These are phyloP conservation scores for Amphichorda felina DNA, from an alignment of 2,329 filamentous ascomycete species.

Conservation along the genomic window DNA sequence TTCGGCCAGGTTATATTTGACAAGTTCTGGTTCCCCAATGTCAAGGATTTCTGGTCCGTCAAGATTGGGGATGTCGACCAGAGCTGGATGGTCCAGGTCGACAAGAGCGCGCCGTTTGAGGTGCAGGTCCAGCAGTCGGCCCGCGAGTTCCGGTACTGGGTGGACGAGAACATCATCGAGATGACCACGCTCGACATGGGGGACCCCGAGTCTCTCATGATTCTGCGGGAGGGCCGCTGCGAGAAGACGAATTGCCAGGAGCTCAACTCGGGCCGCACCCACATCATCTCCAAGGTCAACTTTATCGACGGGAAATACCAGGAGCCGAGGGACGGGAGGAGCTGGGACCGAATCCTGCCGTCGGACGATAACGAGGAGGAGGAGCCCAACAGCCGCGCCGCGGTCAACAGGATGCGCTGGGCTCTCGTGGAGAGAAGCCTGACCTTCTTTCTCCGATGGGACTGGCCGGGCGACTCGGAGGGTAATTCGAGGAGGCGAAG, in stretches of 20 bases:
- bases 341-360: constrained; percentile 20
- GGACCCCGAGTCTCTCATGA: constrained; percentile 19
- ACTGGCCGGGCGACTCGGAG: constrained; percentile 12
- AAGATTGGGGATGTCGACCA: constrained; percentile 24
- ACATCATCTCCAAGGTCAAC: constrained; percentile 23
- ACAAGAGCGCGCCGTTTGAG: constrained; percentile 15
- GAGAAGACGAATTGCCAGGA: constrained; percentile 20
- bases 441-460: constrained; percentile 23
- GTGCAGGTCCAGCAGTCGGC: constrained; percentile 17
- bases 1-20: constrained; percentile 22
- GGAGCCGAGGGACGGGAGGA: constrained; percentile 9
- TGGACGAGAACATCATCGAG: constrained; percentile 23
- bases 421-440: constrained; percentile 23
- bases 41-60: constrained; percentile 24
- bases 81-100: constrained; percentile 21
- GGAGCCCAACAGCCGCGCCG: constrained; percentile 13
- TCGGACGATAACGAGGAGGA: constrained; percentile 11
- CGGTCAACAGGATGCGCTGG: constrained; percentile 22
- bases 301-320: constrained; percentile 22
- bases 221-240: constrained; percentile 22
- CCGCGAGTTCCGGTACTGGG: constrained; percentile 25
- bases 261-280: constrained; percentile 20
- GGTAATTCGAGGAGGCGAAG: background rate
- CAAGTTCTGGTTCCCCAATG: constrained; percentile 24
- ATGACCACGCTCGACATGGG: constrained; percentile 20